phyloP scores from a whole-genome alignment of 2,329 filamentous ascomycete species.

The Coniochaeta pulveracea region DNA sequence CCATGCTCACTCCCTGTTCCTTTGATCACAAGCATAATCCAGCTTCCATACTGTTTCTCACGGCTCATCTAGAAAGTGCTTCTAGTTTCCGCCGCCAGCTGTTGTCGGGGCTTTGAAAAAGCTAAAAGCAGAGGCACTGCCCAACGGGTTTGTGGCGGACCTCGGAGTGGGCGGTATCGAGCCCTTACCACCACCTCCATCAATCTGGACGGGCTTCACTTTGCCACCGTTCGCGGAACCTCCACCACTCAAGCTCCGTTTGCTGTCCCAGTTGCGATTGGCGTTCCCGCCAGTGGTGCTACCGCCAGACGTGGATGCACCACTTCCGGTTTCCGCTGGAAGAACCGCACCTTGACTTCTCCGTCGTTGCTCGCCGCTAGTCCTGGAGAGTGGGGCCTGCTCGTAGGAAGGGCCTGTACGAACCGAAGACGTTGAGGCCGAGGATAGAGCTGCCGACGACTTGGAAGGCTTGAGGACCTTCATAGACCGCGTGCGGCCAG shows the following conservation, averaged over 20 bases:
- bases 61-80: too few relatives aligned
- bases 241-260: conserved; percentile 28
- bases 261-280: conserved; percentile 35
- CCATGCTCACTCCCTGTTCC: too few relatives aligned
- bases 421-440: conserved; percentile 30
- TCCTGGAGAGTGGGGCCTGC: conserved; percentile 30
- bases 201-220: conserved; percentile 11
- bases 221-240: conserved; percentile 22
- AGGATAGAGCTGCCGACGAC: conserved; percentile 25
- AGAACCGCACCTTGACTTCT: conserved; percentile 36
- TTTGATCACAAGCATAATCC: too few relatives aligned
- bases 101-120: too few relatives aligned
- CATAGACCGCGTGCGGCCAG: conserved; percentile 58
- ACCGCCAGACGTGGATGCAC: too few relatives aligned
- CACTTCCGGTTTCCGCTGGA: conserved; percentile 7
- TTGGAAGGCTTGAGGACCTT: conserved; percentile 80
- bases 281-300: conserved; percentile 11
- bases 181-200: conserved; percentile 23
- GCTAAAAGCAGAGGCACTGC: conserved; percentile 77
- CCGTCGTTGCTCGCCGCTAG: conserved; percentile 36
- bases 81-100: too few relatives aligned
- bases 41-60: too few relatives aligned
- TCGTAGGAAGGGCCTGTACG: conserved; percentile 43
- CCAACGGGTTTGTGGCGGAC: conserved; percentile 67
- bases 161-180: conserved; percentile 31